These are phyloP conservation scores for Xylaria palmicola DNA, from an alignment of 495 filamentous ascomycete species.

Conservation along the genomic window DNA sequence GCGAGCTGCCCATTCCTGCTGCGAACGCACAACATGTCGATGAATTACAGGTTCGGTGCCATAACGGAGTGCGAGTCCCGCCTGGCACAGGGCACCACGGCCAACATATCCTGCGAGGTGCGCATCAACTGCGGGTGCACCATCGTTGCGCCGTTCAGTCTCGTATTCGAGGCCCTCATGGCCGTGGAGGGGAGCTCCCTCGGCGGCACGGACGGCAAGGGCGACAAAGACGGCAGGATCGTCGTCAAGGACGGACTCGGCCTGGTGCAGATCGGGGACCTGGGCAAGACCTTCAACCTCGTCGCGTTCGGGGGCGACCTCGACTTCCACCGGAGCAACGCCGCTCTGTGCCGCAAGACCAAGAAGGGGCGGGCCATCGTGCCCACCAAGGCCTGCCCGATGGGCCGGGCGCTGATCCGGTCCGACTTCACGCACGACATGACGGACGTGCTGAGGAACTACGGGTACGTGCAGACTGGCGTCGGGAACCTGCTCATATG, in stretches of 20 bases:
- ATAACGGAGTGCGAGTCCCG: constrained; percentile 23
- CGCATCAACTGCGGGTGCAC: constrained; percentile 25
- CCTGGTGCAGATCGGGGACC: constrained; percentile 24
- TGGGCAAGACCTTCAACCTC: constrained; percentile 20
- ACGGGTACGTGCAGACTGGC: constrained; percentile 25
- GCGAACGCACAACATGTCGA: constrained; percentile 19
- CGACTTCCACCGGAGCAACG: constrained; percentile 16
- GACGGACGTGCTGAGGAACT: constrained; percentile 20
- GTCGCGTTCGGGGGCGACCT: constrained; percentile 22
- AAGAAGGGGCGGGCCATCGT: neutral
- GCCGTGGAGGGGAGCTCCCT: constrained; percentile 21
- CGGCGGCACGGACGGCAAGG: constrained; percentile 9
- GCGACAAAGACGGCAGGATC: constrained; percentile 20
- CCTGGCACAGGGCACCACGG: constrained; percentile 19
- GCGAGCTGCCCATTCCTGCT: neutral
- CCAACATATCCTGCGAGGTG: constrained; percentile 19
- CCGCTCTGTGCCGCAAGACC: constrained; percentile 15
- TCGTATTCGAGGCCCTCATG: constrained; percentile 25
- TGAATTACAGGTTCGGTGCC: constrained; percentile 15
- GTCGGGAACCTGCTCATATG: constrained; percentile 26
- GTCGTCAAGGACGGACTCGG: constrained; percentile 24
- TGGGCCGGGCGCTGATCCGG: constrained; percentile 21
- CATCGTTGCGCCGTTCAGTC: constrained; percentile 21
- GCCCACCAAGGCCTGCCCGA: constrained; percentile 15
- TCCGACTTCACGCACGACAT: constrained; percentile 21